These are phyloP conservation scores for Bidens hawaiensis DNA, from an alignment of 140 eudicot genomes.

Conservation along the genomic window DNA sequence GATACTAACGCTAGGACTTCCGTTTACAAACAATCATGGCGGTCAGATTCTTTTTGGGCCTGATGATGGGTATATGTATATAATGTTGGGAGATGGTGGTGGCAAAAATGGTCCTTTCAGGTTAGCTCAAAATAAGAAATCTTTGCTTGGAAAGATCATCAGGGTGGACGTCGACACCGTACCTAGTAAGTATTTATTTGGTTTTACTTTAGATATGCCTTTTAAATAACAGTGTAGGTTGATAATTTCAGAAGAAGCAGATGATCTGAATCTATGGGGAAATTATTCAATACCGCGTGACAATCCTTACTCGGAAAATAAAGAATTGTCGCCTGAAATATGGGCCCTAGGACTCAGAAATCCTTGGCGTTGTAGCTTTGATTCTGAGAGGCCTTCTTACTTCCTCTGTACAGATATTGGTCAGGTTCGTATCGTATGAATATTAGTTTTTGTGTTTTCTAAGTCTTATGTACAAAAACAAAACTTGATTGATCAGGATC, in stretches of 20 bases:
- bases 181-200: conserved; percentile 62
- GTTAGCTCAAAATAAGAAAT: conserved; percentile 87
- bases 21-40: conserved; percentile 55
- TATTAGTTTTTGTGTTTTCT: neutral
- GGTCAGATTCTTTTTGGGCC: conserved; percentile 85
- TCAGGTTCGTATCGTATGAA: conserved; percentile 38
- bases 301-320: conserved; percentile 65
- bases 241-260: neutral
- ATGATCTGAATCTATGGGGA: conserved; percentile 66
- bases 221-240: neutral
- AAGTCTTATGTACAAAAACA: no score
- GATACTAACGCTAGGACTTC: conserved; percentile 82
- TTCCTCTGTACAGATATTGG: conserved; percentile 83
- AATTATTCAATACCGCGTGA: conserved; percentile 71
- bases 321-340: conserved; percentile 59
- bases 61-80: no score
- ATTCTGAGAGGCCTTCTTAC: conserved; percentile 76
- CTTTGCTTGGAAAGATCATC: conserved; percentile 81
- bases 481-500: conserved; percentile 71
- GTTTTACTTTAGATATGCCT: neutral
- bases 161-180: conserved; percentile 73
- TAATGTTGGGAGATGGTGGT: conserved; percentile 95
- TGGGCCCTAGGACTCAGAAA: conserved; percentile 94
- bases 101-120: conserved; percentile 53
- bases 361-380: conserved; percentile 98